Percentiles rank a stretch among this genome's conserved stretches.
phyloP scores from a whole-genome alignment of 2,329 filamentous ascomycete genomes.

The Herpotrichia juniperi region DNA sequence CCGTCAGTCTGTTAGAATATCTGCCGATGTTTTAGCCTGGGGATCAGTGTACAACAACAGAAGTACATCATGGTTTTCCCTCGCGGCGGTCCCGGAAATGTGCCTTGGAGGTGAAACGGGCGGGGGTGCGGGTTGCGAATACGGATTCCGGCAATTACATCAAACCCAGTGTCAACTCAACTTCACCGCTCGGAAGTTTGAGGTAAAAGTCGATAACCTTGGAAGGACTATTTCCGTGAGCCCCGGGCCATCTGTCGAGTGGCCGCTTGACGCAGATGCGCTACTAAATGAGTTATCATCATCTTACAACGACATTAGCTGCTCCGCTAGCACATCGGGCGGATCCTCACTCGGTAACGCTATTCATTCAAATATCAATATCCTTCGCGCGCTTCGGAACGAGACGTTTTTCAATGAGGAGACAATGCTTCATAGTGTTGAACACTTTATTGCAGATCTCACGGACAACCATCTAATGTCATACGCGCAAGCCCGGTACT shows the following conservation, averaged over 20 bases:
- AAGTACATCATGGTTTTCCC: too few relatives aligned
- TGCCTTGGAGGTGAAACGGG: not conserved
- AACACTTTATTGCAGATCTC: constrained; percentile 7
- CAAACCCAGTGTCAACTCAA: not conserved
- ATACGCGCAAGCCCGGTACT: not conserved
- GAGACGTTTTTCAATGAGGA: not conserved
- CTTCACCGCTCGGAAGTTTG: not conserved
- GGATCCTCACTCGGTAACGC: constrained; percentile 1
- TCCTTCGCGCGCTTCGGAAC: not conserved
- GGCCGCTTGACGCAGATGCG: constrained; percentile 1
- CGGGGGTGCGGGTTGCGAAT: not conserved
- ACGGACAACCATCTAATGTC: constrained; percentile 4
- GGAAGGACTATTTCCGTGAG: not conserved
- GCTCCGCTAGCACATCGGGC: not conserved
- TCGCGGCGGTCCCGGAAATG: not conserved
- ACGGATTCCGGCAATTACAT: not conserved
- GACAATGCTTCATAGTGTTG: not conserved
- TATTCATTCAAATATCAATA: constrained; percentile 1
- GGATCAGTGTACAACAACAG: too few relatives aligned
- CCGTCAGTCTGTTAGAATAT: too few relatives aligned
- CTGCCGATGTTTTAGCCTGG: too few relatives aligned
- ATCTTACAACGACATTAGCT: not conserved
- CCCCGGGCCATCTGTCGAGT: not conserved
- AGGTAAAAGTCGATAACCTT: not conserved
- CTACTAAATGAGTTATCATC: not conserved